Evolutionary conservation across 2,329 filamentous ascomycete genomes (phyloP), one percentile per base, ranked within the genome.

Genomic region (Blastomyces parvus): DNA sequence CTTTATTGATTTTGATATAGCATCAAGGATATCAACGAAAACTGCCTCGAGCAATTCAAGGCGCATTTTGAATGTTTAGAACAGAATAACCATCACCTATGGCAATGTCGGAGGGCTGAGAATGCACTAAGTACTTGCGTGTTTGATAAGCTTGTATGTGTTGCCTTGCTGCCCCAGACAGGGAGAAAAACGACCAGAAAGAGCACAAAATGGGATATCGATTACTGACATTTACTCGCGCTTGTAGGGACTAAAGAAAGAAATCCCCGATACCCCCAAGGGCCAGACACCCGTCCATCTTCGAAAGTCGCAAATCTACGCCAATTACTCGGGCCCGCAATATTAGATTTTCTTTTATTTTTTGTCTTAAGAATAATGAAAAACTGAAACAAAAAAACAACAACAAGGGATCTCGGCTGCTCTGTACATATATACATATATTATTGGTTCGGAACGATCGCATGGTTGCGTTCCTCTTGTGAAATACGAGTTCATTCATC

Each of bases 71-170:
- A 90, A 72, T 99, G 94, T 74, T 84, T 99, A 64, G 94, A 99
- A 74, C 88, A 96, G 81, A 92, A 95, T 82, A 99, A 99, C 82
- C 94, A 99, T 74, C 90, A 96, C 79, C 81, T 97, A 65, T 99
- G 91, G 89, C 91, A 97, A 74, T 99, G 94, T 82, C 86, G 94
- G 71, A 87, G 86, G 72, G 82, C 84, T 67, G 94, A 99, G 82
- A 88, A 90, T 85, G 87, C 87, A 74, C 81, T 99, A 72, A 99
- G 97, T 83, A 88, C 88, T 80, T 99, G 94, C 78, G 92, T 97
- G 59, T 97, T 89, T 74, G 88, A 97, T 69, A 97, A 97, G 76
- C 79, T 99, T 81, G 94, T 99, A 82, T 66, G 89, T 82, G 13
- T 58, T 13, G 25, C 27, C 7, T 13, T 33, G 13, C 13, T 52